Base-by-base conservation (phyloP, 192 early-diverging fungal genomes). In the Coemansia reversa region DNA sequence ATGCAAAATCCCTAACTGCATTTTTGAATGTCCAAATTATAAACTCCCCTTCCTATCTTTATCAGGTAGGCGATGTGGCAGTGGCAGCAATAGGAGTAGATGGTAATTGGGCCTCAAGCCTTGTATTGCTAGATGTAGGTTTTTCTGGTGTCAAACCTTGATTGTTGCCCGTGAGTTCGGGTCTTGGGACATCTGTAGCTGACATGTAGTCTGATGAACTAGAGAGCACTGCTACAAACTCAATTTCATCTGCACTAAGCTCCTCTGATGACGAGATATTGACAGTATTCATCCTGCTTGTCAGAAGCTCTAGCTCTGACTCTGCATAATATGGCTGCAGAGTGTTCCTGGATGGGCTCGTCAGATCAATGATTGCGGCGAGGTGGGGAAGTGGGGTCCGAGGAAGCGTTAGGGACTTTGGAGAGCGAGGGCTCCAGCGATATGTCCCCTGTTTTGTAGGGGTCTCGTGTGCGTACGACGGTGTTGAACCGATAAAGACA, bases 211-310 rank as follows among this genome's bases (percentile, higher is more conserved):
- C 35, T 39, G 35, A 11, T 11, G 35, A 39, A 39, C 35, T 11
- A 39, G 35, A 39, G 27, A 60, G 33, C 24, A 30, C 63, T 0
- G n/a, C n/a, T 4, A 54, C 7, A 22, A 63, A 7, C 20, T 64
- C 69, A 4, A 50, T 42, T n/a, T 76, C 66, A 49, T 68, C 64
- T 19, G 56, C 60, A 35, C 68, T 66, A 18, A 42, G 47, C 30
- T 71, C 74, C 20, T 62, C 65, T 9, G 65, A 63, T 7, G 72
- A 72, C 14, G 69, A 67, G 18, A 68, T 69, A 60, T 67, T 68
- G 50, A 78, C 55, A 14, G 62, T 54, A 7, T 62, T 62, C 35
- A 71, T 32, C 51, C 49, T 64, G 29, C 47, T 42, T 5, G 66
- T 27, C 23, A 74, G 33, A 2, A 7, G 3, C 14, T 65, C 66